Conservation (phyloP, 2,329 filamentous ascomycete genomes). For the Ustulina deusta region DNA sequence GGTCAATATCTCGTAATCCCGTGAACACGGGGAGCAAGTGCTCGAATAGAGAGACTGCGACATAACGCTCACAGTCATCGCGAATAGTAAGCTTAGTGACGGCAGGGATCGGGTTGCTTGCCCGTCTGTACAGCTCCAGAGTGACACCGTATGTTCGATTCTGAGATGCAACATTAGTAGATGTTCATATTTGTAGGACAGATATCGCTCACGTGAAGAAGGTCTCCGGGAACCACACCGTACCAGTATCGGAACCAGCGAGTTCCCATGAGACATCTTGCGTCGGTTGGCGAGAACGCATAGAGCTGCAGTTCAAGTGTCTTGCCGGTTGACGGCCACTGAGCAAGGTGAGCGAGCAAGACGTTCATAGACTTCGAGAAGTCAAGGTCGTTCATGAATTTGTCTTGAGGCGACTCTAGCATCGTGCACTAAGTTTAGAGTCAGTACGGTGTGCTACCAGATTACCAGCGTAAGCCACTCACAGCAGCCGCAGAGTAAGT, state of each 20-base stretch:
- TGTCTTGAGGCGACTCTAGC: constrained; percentile 13
- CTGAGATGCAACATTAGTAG: constrained; percentile 13
- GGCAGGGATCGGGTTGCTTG: background rate
- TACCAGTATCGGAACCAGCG: constrained; percentile 11
- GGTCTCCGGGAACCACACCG: constrained; percentile 22
- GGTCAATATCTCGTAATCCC: constrained; percentile 22
- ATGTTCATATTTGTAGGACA: background rate
- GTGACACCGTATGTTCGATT: constrained; percentile 19
- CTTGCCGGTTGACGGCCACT: constrained; percentile 25
- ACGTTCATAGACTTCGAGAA: constrained; percentile 24
- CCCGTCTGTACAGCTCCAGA: constrained; percentile 10
- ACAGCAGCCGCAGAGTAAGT: constrained; percentile 15
- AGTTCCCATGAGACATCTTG: background rate
- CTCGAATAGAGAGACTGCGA: constrained; percentile 5
- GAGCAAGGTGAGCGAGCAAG: constrained; percentile 21
- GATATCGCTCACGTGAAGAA: constrained; percentile 24
- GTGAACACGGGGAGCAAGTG: constrained; percentile 13
- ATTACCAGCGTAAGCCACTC: background rate
- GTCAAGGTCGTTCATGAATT: constrained; percentile 25
- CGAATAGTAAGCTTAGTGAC: constrained; percentile 29
- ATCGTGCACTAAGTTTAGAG: constrained; percentile 16
- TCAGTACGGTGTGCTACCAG: background rate
- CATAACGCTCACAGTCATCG: constrained; percentile 28
- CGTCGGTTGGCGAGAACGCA: constrained; percentile 19
- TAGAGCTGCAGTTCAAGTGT: constrained; percentile 28